Evolutionary conservation across 176 grass and related monocot genomes (phyloP).

Genomic region (Pharus latifolius): DNA sequence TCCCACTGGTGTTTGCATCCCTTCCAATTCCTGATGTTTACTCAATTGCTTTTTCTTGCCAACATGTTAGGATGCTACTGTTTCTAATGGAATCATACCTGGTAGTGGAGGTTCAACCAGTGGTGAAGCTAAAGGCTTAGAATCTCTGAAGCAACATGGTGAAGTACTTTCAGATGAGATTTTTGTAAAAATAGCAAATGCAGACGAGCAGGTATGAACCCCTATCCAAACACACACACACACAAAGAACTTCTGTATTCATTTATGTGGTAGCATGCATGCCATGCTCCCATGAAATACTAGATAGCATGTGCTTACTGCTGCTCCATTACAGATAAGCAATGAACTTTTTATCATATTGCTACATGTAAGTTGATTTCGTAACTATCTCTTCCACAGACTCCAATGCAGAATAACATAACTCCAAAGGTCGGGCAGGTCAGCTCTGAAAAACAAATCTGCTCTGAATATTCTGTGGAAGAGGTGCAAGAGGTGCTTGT

Average conservation of each 20-base stretch:
- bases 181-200: not conserved
- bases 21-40: not conserved
- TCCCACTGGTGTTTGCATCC: not conserved
- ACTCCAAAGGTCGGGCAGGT: not conserved
- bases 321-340: not conserved
- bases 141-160: constrained; percentile 6
- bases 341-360: not conserved
- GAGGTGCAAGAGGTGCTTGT: not conserved
- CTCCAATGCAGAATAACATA: not conserved
- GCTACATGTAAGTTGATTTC: not conserved
- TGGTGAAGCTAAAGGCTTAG: constrained; percentile 3
- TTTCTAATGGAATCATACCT: not conserved
- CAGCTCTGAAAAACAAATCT: not conserved
- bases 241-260: too few relatives aligned
- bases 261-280: not conserved
- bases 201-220: constrained; percentile 21
- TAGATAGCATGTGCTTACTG: not conserved
- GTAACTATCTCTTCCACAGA: not conserved
- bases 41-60: not conserved
- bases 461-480: constrained; percentile 1
- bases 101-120: not conserved
- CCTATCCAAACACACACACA: too few relatives aligned
- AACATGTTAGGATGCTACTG: constrained; percentile 20
- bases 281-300: not conserved
- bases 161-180: not conserved